A percentile compares a stretch with the other conserved stretches of the same genome.
phyloP scores from a whole-genome alignment of 78 protist genomes.

The Dictyostelium citrinum region DNA sequence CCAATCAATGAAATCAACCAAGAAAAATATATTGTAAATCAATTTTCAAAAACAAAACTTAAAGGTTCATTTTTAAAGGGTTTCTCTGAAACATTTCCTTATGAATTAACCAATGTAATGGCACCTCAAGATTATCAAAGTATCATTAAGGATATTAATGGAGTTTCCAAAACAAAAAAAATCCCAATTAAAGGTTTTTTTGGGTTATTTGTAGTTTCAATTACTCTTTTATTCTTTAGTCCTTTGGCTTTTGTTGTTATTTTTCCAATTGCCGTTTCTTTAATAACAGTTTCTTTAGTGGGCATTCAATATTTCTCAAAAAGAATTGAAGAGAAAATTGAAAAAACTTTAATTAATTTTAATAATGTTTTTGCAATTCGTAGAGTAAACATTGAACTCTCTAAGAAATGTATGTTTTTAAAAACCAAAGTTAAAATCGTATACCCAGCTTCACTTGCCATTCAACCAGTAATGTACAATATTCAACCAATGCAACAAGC shows the following conservation, averaged over 20 bases:
- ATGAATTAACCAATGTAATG: background rate
- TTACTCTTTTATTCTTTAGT: background rate
- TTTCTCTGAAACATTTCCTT: background rate
- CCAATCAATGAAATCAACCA: background rate
- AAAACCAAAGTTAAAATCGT: background rate
- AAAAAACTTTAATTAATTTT: background rate
- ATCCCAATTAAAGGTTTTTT: background rate
- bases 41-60: background rate
- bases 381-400: background rate
- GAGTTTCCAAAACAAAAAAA: background rate
- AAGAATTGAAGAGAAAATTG: background rate
- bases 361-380: background rate
- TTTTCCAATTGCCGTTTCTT: background rate
- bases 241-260: background rate
- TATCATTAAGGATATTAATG: background rate
- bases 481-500: background rate
- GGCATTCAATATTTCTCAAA: background rate
- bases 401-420: background rate
- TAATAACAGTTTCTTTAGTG: background rate
- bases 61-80: background rate
- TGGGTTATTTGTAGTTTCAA: background rate
- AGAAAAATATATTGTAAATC: background rate
- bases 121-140: background rate
- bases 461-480: background rate
- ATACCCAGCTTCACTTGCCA: background rate